Conservation (phyloP, 2,329 filamentous ascomycete species). For the Colletotrichum sp. region DNA sequence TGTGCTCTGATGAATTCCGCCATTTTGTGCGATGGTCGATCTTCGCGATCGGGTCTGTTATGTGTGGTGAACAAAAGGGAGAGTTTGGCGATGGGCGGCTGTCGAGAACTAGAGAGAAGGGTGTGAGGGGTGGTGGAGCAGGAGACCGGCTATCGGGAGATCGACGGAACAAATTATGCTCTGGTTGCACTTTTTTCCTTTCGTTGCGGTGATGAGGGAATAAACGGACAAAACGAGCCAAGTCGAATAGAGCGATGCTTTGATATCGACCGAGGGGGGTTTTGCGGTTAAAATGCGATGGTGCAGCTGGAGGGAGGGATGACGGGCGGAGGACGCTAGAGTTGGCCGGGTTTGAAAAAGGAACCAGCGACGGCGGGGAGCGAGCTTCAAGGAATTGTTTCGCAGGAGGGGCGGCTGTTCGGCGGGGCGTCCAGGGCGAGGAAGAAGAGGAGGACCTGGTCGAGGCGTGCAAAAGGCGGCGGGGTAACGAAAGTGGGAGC, state of each 20-base stretch:
- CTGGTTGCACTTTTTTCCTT: neutral
- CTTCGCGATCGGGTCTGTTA: conserved; percentile 1
- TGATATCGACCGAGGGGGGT: neutral
- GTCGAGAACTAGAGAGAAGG: neutral
- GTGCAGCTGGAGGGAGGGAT: neutral
- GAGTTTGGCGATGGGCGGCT: neutral
- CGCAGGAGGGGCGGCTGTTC: conserved; percentile 9
- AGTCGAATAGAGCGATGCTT: neutral
- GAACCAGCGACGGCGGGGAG: conserved; percentile 12
- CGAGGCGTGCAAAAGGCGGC: conserved; percentile 2
- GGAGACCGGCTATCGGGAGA: conserved; percentile 1
- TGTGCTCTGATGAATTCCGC: conserved; percentile 99
- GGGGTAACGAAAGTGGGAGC: conserved; percentile 15
- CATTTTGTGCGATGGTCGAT: conserved; percentile 65
- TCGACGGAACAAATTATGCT: neutral
- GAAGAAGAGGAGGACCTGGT: neutral
- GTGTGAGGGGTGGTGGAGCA: conserved; percentile 4
- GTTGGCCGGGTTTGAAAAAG: conserved; percentile 13
- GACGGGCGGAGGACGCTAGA: neutral
- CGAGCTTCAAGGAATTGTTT: conserved; percentile 21
- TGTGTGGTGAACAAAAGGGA: neutral
- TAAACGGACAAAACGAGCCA: neutral
- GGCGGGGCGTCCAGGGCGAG: conserved; percentile 12
- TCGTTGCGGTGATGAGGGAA: neutral
- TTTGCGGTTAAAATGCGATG: neutral